Base-by-base conservation (phyloP, 2,329 filamentous ascomycete genomes). In the Microsporum audouinii region DNA sequence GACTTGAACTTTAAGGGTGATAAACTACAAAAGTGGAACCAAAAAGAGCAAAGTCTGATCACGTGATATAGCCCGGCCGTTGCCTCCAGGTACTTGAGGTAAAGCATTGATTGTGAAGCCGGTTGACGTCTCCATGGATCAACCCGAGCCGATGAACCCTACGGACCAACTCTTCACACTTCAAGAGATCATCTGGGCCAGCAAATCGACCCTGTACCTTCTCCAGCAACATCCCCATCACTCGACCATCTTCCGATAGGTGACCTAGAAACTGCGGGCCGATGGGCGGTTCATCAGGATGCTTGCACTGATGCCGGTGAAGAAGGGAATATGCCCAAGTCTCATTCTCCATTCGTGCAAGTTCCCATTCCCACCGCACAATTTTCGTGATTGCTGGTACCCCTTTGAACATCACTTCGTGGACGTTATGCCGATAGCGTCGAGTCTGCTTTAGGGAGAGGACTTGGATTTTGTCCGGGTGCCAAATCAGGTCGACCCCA, bases 51-150 rank as follows among this genome's bases (percentile, higher is more conserved):
- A 23, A 23, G 1, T 23, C 17, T 23, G 17, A 1, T 23, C 17
- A 23, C 17, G 17, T 23, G 17, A 23, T 23, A 23, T 23, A 23
- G 1, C 17, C 1, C 17, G 17, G 17, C 1, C 17, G 17, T 23
- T 23, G 17, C 17, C 17, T 23, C 17, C n/a, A n/a, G n/a, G n/a
- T n/a, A n/a, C n/a, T n/a, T n/a, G 17, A 17, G 17, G 17, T 17
- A 17, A 17, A 17, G 17, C 17, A 17, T 17, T 1, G 17, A 17
- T 17, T 17, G 17, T 17, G 17, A 17, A 17, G 39, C 29, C 58
- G 34, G 57, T 62, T 62, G 39, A 58, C 45, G 55, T 63, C 61
- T 3, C 59, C 59, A 58, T 63, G 59, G n/a, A 63, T 27, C 5
- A 63, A 23, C 17, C 55, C 49, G 5, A 58, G 17, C 3, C 41